Conservation (phyloP, 1,284 basidiomycete genomes). For the Malassezia sp. region DNA sequence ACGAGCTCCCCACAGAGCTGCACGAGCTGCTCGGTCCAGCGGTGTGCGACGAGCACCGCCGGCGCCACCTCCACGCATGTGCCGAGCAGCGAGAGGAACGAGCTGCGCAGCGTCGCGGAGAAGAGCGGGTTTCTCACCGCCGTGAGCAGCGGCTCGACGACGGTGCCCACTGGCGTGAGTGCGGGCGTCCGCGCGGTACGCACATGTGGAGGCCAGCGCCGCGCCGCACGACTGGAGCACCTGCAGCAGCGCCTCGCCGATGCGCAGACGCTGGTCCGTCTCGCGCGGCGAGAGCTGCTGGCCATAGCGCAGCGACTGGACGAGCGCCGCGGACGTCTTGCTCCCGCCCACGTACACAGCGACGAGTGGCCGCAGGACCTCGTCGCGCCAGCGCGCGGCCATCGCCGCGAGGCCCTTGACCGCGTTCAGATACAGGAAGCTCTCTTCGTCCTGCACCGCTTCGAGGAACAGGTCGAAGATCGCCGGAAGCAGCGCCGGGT, state of each 20-base stretch:
- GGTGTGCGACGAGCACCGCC: conserved; percentile 19
- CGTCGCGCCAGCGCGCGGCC: conserved; percentile 18
- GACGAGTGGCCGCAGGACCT: conserved; percentile 23
- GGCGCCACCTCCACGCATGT: conserved; percentile 39
- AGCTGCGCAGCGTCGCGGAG: conserved; percentile 33
- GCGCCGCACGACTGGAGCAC: conserved; percentile 66
- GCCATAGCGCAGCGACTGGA: background rate
- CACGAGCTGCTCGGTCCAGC: conserved; percentile 21
- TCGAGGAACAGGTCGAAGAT: conserved; percentile 79
- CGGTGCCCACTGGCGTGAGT: conserved; percentile 4
- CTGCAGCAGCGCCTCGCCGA: conserved; percentile 76
- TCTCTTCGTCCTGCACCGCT: conserved; percentile 78
- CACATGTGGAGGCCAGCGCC: conserved; percentile 59
- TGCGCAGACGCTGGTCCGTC: conserved; percentile 64
- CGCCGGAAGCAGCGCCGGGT: conserved; percentile 56
- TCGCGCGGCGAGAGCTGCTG: conserved; percentile 50
- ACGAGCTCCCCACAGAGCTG: conserved; percentile 29
- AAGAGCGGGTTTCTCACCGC: conserved; percentile 24
- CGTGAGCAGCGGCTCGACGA: conserved; percentile 29
- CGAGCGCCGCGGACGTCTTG: conserved; percentile 10
- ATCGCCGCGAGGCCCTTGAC: conserved; percentile 69
- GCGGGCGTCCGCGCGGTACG: conserved; percentile 30
- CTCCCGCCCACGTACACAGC: conserved; percentile 30
- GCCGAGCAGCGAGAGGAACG: conserved; percentile 36
- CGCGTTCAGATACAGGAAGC: conserved; percentile 85